These are phyloP conservation scores for Boletus rubroflammeus DNA, from an alignment of 768 basidiomycete species.

Conservation along the genomic window DNA sequence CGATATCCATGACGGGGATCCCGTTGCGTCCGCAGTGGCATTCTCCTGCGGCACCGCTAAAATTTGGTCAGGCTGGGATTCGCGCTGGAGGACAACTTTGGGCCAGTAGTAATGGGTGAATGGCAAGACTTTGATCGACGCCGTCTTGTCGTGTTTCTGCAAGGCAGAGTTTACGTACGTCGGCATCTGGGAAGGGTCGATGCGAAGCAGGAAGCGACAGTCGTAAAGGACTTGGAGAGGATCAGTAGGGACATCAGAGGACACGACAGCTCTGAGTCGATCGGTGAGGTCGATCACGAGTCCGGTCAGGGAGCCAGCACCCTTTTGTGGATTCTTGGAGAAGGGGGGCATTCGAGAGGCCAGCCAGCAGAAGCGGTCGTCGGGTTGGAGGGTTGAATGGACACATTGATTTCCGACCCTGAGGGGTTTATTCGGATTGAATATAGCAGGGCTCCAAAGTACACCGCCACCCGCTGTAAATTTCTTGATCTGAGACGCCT, in stretches of 20 bases:
- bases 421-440: slow-evolving; percentile 24
- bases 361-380: slow-evolving; percentile 51
- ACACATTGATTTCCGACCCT: slow-evolving; percentile 17
- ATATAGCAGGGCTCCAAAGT: slow-evolving; percentile 54
- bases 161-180: slow-evolving; percentile 31
- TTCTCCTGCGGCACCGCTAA: slow-evolving; percentile 21
- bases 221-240: slow-evolving; percentile 54
- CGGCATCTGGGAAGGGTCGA: slow-evolving; percentile 46
- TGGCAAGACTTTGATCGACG: slow-evolving; percentile 36
- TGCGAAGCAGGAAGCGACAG: slow-evolving; percentile 54
- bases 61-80: slow-evolving; percentile 17
- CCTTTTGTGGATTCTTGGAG: slow-evolving; percentile 29
- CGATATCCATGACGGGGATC: slow-evolving; percentile 40
- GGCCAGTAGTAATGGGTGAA: slow-evolving; percentile 49
- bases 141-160: slow-evolving; percentile 11
- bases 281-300: slow-evolving; percentile 45
- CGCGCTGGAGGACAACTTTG: slow-evolving; percentile 34
- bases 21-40: neutral
- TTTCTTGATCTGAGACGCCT: slow-evolving; percentile 17
- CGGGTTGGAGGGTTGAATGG: slow-evolving; percentile 7
- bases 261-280: slow-evolving; percentile 13
- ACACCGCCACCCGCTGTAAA: slow-evolving; percentile 64
- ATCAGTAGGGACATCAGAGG: slow-evolving; percentile 6
- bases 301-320: slow-evolving; percentile 20
- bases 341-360: slow-evolving; percentile 55